phyloP scores from a whole-genome alignment of 352 stramenopile genomes.

The Plasmopara viticola region DNA sequence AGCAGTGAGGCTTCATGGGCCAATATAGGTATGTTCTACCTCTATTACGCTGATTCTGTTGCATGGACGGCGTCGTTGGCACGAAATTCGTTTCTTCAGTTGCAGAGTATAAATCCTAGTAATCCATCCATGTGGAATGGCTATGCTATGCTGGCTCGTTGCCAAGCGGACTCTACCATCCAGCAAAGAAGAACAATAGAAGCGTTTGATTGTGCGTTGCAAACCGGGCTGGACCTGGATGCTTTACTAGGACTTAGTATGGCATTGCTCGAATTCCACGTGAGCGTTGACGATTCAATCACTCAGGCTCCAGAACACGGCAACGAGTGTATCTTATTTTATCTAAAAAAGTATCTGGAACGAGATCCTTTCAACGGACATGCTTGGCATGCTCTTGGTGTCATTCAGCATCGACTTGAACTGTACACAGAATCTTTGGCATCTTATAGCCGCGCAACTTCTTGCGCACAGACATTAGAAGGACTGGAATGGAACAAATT shows the following conservation, averaged over 20 bases:
- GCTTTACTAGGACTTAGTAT: slow-evolving; percentile 59
- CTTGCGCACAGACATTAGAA: slow-evolving; percentile 5
- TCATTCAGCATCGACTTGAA: slow-evolving; percentile 51
- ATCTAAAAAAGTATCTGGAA: slow-evolving; percentile 76
- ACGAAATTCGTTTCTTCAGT: slow-evolving; percentile 71
- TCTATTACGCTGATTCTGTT: slow-evolving; percentile 32
- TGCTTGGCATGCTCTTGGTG: slow-evolving; percentile 61
- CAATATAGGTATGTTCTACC: slow-evolving; percentile 82
- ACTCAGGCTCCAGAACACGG: slow-evolving; percentile 13
- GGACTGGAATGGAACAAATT: slow-evolving; percentile 36
- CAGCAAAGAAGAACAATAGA: slow-evolving; percentile 53
- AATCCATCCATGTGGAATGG: slow-evolving; percentile 85
- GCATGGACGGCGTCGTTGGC: slow-evolving; percentile 34
- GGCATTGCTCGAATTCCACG: slow-evolving; percentile 21
- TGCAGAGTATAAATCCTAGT: slow-evolving; percentile 75
- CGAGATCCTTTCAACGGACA: slow-evolving; percentile 52
- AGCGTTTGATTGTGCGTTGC: slow-evolving; percentile 71
- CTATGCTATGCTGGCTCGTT: slow-evolving; percentile 69
- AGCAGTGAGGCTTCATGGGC: slow-evolving; percentile 70
- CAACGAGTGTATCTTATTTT: slow-evolving; percentile 53
- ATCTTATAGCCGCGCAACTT: slow-evolving; percentile 31
- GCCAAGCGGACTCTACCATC: slow-evolving; percentile 24
- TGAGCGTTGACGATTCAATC: slow-evolving; percentile 15
- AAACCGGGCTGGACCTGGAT: slow-evolving; percentile 68
- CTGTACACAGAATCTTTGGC: slow-evolving; percentile 33